phyloP scores from a whole-genome alignment of 371 early-diverging fungal species.

The Mortierella sp. region DNA sequence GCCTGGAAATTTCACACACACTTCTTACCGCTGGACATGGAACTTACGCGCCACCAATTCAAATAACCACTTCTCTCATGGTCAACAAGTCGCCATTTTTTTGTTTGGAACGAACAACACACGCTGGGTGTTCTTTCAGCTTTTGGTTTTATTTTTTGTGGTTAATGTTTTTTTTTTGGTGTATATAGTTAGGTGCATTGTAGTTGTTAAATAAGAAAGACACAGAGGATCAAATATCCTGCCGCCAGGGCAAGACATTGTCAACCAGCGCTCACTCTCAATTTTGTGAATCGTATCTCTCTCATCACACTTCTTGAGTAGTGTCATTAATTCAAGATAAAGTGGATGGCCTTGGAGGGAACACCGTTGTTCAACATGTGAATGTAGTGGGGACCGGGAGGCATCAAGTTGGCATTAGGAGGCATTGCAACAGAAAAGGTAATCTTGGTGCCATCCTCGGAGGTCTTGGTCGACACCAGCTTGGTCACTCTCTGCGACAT shows the following conservation, averaged over 20 bases:
- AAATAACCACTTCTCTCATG: neutral
- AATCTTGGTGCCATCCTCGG: conserved; percentile 49
- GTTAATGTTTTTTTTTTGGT: neutral
- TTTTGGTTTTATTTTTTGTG: neutral
- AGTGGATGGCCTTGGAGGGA: conserved; percentile 57
- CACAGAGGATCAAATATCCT: neutral
- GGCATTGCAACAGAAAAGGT: conserved; percentile 62
- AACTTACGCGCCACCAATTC: neutral
- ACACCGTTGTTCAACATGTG: conserved; percentile 69
- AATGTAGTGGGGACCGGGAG: conserved; percentile 71
- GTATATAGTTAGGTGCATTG: neutral
- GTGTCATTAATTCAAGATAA: conserved; percentile 22
- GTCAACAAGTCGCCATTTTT: neutral
- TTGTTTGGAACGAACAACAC: neutral
- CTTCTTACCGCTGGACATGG: neutral
- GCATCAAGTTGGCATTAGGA: conserved; percentile 68
- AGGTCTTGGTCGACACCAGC: conserved; percentile 47
- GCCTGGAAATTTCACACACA: neutral
- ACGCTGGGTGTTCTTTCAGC: neutral
- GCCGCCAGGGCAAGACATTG: conserved; percentile 5
- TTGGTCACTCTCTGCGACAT: conserved; percentile 73
- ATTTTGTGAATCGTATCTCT: neutral
- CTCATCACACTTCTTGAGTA: neutral
- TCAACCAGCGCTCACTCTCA: neutral
- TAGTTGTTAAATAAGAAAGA: neutral